A percentile compares a stretch with the other conserved stretches of the same genome.
These are phyloP conservation scores for Emericellopsis terricola DNA, from an alignment of 495 filamentous ascomycete species.

Conservation along the genomic window DNA sequence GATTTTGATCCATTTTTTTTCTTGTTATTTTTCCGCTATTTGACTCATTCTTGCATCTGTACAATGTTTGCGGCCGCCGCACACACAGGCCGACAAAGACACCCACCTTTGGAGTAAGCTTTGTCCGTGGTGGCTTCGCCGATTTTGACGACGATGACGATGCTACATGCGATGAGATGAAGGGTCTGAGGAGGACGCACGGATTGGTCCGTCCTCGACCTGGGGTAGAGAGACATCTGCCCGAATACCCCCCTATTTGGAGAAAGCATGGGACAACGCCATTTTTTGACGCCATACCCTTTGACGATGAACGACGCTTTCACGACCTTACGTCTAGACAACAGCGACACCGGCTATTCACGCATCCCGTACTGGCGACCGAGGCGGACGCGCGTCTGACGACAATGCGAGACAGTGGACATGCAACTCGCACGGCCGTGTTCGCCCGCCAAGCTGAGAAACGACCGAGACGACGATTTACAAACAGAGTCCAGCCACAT, in stretches of 20 bases:
- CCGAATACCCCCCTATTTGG: not conserved
- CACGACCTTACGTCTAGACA: conserved; percentile 5
- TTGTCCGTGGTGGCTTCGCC: conserved; percentile 1
- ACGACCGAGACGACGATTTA: conserved; percentile 3
- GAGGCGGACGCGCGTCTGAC: conserved; percentile 1
- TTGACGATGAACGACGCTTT: conserved; percentile 4
- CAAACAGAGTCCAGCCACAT: not conserved
- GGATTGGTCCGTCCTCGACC: not conserved
- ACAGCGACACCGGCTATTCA: conserved; percentile 1
- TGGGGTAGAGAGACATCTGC: not conserved
- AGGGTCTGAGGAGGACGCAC: conserved; percentile 4
- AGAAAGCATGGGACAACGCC: not conserved
- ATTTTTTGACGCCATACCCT: not conserved
- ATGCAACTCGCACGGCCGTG: conserved; percentile 1
- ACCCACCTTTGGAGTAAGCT: not conserved
- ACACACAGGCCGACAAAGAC: not conserved
- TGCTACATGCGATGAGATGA: conserved; percentile 3
- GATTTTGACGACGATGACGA: conserved; percentile 4
- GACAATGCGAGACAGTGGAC: not conserved
- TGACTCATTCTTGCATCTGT: no score
- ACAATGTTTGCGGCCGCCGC: not conserved
- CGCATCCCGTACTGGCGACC: not conserved
- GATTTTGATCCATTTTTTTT: not conserved
- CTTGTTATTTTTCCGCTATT: not conserved
- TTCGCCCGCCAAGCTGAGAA: not conserved